Conservation (phyloP, 2,329 filamentous ascomycete species). For the Clonostachys rhizophaga region DNA sequence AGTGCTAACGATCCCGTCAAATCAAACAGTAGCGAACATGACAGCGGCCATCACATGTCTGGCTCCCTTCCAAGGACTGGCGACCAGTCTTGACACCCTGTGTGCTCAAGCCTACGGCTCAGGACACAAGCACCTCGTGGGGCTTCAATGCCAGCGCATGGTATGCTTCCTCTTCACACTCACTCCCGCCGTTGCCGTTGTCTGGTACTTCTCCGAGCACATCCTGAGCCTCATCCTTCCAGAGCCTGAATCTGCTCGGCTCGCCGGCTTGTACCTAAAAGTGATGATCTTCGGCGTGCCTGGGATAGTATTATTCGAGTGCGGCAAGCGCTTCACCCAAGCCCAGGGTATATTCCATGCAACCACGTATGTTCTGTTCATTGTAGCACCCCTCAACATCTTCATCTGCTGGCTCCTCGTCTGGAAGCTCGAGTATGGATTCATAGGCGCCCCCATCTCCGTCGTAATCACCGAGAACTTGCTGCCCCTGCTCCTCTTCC, state of each 20-base stretch:
- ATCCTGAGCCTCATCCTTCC: constrained; percentile 49
- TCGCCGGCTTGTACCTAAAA: constrained; percentile 70
- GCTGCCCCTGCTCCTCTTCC: constrained; percentile 69
- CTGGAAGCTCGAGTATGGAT: constrained; percentile 65
- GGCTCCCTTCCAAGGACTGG: constrained; percentile 76
- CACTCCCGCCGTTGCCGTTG: constrained; percentile 64
- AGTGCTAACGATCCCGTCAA: neutral
- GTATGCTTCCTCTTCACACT: constrained; percentile 69
- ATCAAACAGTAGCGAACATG: constrained; percentile 53
- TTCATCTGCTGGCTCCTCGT: constrained; percentile 77
- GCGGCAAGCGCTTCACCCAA: constrained; percentile 76
- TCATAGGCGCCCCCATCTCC: constrained; percentile 77
- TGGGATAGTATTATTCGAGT: constrained; percentile 73
- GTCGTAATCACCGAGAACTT: constrained; percentile 75
- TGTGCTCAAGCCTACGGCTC: constrained; percentile 94
- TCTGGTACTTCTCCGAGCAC: constrained; percentile 66
- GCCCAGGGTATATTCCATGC: constrained; percentile 78
- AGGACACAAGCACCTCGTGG: constrained; percentile 83
- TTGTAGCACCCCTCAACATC: constrained; percentile 73
- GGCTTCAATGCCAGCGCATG: constrained; percentile 78
- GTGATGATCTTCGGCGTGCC: constrained; percentile 71
- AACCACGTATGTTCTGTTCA: constrained; percentile 70
- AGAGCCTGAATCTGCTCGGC: constrained; percentile 53
- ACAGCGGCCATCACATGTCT: constrained; percentile 75
- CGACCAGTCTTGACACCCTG: constrained; percentile 86